phyloP scores from a whole-genome alignment of 768 basidiomycete species.

The Suillus weaverae region DNA sequence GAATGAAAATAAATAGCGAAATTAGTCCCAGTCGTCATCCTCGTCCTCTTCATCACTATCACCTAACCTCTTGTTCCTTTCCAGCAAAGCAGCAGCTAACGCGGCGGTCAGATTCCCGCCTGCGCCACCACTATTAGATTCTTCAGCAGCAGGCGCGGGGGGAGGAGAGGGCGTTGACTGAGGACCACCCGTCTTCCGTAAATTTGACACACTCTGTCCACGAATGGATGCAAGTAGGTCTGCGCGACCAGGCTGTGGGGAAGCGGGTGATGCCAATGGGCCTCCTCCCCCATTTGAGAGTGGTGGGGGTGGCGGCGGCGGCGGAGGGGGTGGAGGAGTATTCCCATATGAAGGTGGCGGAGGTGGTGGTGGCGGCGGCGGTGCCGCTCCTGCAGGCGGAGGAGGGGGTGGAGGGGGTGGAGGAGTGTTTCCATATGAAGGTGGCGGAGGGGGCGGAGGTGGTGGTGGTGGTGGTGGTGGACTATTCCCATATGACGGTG shows the following conservation, averaged over 20 bases:
- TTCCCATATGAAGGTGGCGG: constrained; percentile 27
- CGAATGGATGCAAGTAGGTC: constrained; percentile 80
- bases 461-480: constrained; percentile 22
- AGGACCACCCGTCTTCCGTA: constrained; percentile 52
- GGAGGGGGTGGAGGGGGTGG: constrained; percentile 26
- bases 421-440: constrained; percentile 22
- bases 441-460: constrained; percentile 26
- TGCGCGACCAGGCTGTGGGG: constrained; percentile 58
- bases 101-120: constrained; percentile 81
- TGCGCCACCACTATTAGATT: constrained; percentile 37
- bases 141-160: constrained; percentile 31
- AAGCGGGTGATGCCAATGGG: constrained; percentile 36
- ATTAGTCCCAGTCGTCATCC: constrained; percentile 62
- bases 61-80: constrained; percentile 84
- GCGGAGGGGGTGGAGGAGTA: constrained; percentile 32
- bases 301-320: constrained; percentile 43
- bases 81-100: constrained; percentile 77
- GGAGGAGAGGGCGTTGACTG: constrained; percentile 37
- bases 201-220: constrained; percentile 70
- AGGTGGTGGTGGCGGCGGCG: constrained; percentile 26
- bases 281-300: constrained; percentile 30
- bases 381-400: too few relatives aligned
- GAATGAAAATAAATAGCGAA: constrained; percentile 2
- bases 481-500: constrained; percentile 20
- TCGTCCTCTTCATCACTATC: constrained; percentile 84